Evolutionary conservation across 108 stramenopile species (phyloP).

Genomic region (Mediolabrus comicus): DNA sequence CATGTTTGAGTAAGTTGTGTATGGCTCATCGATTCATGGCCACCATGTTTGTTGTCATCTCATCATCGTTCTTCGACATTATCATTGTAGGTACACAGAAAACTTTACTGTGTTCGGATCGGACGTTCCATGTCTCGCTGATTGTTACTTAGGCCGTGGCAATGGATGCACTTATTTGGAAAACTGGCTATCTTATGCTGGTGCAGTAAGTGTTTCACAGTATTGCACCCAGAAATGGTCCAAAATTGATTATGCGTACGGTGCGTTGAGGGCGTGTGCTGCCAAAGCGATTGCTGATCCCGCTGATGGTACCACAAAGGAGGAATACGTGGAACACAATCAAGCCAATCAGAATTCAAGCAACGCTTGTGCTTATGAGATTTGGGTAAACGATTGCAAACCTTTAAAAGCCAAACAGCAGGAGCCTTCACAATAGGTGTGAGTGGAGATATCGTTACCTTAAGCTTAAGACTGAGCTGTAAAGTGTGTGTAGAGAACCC

Average conservation of each 20-base stretch:
- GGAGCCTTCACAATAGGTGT: too few species aligned
- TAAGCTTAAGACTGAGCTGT: too few species aligned
- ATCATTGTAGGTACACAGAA: background rate
- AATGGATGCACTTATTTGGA: background rate
- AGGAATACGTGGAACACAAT: background rate
- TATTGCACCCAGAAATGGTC: background rate
- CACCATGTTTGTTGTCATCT: background rate
- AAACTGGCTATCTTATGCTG: background rate
- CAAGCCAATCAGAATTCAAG: background rate
- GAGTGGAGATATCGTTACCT: too few species aligned
- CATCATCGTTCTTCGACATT: background rate
- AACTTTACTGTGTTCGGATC: background rate
- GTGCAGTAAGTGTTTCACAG: background rate
- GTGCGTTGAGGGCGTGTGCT: background rate
- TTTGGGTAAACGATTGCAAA: too few species aligned
- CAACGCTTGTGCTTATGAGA: too few species aligned
- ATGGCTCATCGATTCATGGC: background rate
- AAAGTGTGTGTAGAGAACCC: too few species aligned
- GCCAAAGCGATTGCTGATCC: background rate
- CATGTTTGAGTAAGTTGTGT: background rate
- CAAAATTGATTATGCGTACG: background rate
- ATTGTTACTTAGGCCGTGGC: background rate
- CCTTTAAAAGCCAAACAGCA: too few species aligned
- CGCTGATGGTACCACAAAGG: background rate
- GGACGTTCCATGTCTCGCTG: background rate